These are phyloP conservation scores for Polygonum maritimum DNA, from an alignment of 148 eudicot species.

Conservation along the genomic window DNA sequence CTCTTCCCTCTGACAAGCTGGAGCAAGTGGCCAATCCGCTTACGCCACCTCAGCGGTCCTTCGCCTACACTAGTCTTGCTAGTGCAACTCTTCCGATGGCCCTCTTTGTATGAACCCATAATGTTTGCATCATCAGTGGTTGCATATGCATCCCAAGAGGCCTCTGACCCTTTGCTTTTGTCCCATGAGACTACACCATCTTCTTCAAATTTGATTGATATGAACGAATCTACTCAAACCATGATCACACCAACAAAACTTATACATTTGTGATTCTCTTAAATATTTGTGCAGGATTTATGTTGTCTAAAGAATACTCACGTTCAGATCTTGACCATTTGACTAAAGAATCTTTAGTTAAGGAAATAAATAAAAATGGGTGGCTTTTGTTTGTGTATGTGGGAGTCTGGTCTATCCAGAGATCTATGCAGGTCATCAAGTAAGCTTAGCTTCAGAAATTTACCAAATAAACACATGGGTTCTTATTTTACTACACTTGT, in stretches of 20 bases:
- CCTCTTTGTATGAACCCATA: background rate
- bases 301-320: background rate
- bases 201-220: constrained; percentile 7
- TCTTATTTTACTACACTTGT: background rate
- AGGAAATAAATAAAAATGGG: background rate
- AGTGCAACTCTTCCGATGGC: background rate
- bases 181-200: background rate
- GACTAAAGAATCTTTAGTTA: background rate
- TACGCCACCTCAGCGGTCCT: background rate
- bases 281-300: background rate
- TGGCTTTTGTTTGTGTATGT: background rate
- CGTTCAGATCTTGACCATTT: background rate
- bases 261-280: background rate
- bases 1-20: background rate
- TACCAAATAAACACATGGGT: background rate
- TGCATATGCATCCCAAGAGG: constrained; percentile 2
- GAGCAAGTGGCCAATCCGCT: constrained; percentile 1
- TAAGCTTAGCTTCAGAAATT: background rate
- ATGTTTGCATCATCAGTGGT: background rate
- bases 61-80: background rate
- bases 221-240: background rate
- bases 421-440: background rate
- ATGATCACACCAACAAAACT: background rate
- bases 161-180: background rate
- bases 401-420: background rate